Evolutionary conservation across 768 basidiomycete genomes (phyloP), one percentile per base, ranked within the genome.

Genomic region (Boletus pseudo-olivaceus): DNA sequence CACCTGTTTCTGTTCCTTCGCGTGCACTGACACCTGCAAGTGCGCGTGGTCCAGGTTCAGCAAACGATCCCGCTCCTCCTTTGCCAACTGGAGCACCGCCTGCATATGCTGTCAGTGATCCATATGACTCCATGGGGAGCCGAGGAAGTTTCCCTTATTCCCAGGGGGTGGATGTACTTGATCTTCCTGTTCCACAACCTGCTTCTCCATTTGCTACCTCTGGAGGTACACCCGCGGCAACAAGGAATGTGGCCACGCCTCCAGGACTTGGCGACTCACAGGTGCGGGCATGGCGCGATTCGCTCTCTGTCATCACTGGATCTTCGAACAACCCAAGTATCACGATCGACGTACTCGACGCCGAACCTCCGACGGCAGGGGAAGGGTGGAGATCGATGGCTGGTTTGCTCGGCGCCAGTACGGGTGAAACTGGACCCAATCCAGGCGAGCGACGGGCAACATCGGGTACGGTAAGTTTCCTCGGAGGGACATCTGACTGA

Each of bases 261-360:
- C 77, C 74, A 14, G 78, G 80, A 20, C 70, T 78, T 20, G 55
- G 57, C 1, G 55, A 66, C 1, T 65, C 70, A 12, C 64, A 68
- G 32, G 59, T 64, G n/a, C 55, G 56, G 30, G 60, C 60, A 17
- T 76, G 71, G 75, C 70, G 71, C 32, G 69, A 69, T 46, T 76
- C 68, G 57, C 67, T 60, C 49, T 64, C 54, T 49, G 68, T 62
- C n/a, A 64, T 69, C 37, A 67, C 68, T 19, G 70, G 71, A 35
- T 68, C 68, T 29, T 67, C 61, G 15, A 60, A 69, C 37, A 70
- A 58, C 2, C 71, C 63, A 7, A 60, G 67, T 14, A 23, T 83
- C 50, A 69, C 76, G 4, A 77, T 83, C 19, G 85, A 89, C 62
- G 64, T 87, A 6, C 71, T 88, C 15, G 88, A 90, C 56, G 84